phyloP scores from a whole-genome alignment of 768 basidiomycete genomes.

The Trametes elegans region DNA sequence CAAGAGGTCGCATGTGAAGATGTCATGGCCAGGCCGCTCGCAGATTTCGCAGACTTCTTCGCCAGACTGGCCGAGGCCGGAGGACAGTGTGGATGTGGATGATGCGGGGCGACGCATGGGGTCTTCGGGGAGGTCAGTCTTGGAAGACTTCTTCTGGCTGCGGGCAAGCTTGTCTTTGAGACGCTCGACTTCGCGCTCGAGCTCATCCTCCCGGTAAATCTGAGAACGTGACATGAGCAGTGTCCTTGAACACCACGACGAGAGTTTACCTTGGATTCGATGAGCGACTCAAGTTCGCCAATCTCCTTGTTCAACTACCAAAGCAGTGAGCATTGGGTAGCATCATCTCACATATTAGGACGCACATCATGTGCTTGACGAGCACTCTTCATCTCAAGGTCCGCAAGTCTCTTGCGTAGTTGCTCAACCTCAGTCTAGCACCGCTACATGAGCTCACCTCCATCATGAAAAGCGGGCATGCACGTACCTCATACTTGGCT shows the following conservation, averaged over 20 bases:
- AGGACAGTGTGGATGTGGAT: slow-evolving; percentile 20
- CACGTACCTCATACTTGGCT: slow-evolving; percentile 50
- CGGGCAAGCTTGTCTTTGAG: slow-evolving; percentile 68
- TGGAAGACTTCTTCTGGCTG: slow-evolving; percentile 56
- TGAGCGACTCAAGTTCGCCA: slow-evolving; percentile 84
- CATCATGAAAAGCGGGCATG: not conserved
- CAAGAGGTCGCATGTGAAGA: slow-evolving; percentile 78
- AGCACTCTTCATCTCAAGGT: slow-evolving; percentile 74
- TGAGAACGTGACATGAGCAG: slow-evolving; percentile 27
- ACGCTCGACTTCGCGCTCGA: slow-evolving; percentile 80
- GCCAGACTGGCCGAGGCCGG: slow-evolving; percentile 13
- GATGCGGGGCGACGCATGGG: slow-evolving; percentile 9
- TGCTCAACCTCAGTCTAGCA: slow-evolving; percentile 65
- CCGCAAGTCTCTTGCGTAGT: slow-evolving; percentile 63
- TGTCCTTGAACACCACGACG: not conserved
- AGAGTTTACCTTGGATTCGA: slow-evolving; percentile 82
- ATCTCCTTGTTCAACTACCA: slow-evolving; percentile 91
- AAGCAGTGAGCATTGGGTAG: no score
- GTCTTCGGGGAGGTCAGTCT: slow-evolving; percentile 39
- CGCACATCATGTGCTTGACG: slow-evolving; percentile 60
- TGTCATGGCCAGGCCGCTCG: slow-evolving; percentile 81
- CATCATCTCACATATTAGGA: slow-evolving; percentile 3
- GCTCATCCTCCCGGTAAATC: slow-evolving; percentile 92
- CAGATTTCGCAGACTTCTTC: slow-evolving; percentile 79
- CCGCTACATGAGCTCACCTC: not conserved